These are phyloP conservation scores for Pleurotus cornucopiae DNA, from an alignment of 768 basidiomycete genomes.

Conservation along the genomic window DNA sequence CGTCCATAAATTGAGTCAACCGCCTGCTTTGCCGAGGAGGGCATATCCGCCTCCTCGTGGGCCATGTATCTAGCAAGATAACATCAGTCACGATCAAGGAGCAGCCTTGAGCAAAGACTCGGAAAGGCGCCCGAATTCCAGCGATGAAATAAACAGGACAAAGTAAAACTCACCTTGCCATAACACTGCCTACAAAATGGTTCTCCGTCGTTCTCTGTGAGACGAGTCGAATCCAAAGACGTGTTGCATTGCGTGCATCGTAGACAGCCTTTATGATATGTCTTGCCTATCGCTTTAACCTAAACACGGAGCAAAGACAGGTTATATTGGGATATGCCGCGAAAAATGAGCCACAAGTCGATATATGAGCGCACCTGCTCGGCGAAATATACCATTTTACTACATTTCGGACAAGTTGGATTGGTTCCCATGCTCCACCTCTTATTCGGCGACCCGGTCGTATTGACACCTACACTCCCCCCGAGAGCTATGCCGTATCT, in stretches of 20 bases:
- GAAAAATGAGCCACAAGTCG: not conserved
- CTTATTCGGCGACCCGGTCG: slow-evolving; percentile 33
- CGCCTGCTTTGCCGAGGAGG: slow-evolving; percentile 43
- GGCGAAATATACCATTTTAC: slow-evolving; percentile 79
- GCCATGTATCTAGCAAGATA: slow-evolving; percentile 52
- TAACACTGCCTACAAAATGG: slow-evolving; percentile 74
- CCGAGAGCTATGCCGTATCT: slow-evolving; percentile 59
- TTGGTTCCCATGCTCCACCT: slow-evolving; percentile 51
- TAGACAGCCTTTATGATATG: slow-evolving; percentile 73
- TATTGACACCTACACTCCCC: slow-evolving; percentile 25
- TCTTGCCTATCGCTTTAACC: slow-evolving; percentile 81
- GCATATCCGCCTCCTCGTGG: slow-evolving; percentile 76
- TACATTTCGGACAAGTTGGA: slow-evolving; percentile 65
- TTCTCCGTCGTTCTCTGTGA: slow-evolving; percentile 74
- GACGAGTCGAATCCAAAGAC: slow-evolving; percentile 62
- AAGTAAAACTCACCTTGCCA: slow-evolving; percentile 42
- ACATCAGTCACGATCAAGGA: no score
- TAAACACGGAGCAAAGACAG: slow-evolving; percentile 18
- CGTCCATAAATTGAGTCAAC: slow-evolving; percentile 10
- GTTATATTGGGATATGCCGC: no score
- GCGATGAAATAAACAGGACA: not conserved
- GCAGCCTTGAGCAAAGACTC: no score
- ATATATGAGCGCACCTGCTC: slow-evolving; percentile 53
- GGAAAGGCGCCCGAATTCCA: no score
- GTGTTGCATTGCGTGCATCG: slow-evolving; percentile 73